Evolutionary conservation across 2,329 filamentous ascomycete genomes (phyloP).

Genomic region (Neonectria neomacrospora): DNA sequence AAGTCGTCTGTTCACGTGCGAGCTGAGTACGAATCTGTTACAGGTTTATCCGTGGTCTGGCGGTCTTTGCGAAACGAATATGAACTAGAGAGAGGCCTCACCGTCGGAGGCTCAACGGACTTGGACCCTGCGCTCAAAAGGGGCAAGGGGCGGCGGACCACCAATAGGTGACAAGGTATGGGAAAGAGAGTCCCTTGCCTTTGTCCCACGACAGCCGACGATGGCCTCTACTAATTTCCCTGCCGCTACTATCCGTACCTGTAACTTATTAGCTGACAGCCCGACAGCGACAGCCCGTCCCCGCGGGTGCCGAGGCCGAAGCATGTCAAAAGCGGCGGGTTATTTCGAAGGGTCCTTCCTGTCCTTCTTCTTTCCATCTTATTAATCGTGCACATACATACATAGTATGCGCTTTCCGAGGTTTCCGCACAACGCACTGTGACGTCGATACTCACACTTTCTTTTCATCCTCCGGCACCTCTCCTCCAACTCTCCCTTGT

Average conservation of each 20-base stretch:
- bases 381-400: neutral
- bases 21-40: neutral
- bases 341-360: neutral
- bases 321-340: neutral
- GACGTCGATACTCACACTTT: neutral
- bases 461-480: neutral
- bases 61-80: no score
- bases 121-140: constrained; percentile 4
- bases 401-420: neutral
- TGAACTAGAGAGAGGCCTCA: neutral
- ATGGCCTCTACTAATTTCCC: neutral
- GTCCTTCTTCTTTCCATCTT: neutral
- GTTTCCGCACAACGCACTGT: neutral
- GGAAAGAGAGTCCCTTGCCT: neutral
- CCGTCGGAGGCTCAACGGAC: neutral
- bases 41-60: no score
- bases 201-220: neutral
- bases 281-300: neutral
- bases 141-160: neutral
- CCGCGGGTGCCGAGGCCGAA: constrained; percentile 8
- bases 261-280: no score
- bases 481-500: constrained; percentile 3
- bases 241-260: neutral
- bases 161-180: neutral
- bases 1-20: neutral